Conservation (phyloP, 208 protist genomes). For the Zelonia costaricensis region DNA sequence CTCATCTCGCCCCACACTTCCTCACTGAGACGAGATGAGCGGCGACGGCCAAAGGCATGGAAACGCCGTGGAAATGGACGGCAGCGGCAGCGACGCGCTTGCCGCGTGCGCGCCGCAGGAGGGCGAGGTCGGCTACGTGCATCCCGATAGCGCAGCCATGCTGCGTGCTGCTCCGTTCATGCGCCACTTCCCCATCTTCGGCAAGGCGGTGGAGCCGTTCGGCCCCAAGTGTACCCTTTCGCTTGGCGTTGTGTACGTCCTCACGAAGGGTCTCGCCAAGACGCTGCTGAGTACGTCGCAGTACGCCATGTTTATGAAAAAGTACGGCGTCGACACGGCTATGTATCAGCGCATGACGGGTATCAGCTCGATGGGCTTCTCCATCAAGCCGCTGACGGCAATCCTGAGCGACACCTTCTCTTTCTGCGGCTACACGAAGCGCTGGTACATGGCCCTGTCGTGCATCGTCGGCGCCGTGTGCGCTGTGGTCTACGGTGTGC, state of each 20-base stretch:
- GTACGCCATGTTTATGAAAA: constrained; percentile 43
- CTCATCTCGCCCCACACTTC: no score
- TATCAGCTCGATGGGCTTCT: constrained; percentile 42
- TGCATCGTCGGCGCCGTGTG: constrained; percentile 27
- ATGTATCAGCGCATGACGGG: constrained; percentile 37
- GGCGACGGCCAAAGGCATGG: no score
- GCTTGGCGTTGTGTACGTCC: constrained; percentile 35
- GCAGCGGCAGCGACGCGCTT: neutral
- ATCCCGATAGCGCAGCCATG: constrained; percentile 22
- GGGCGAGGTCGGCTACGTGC: constrained; percentile 13
- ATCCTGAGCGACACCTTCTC: constrained; percentile 40
- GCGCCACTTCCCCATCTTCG: constrained; percentile 25
- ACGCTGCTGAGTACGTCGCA: constrained; percentile 23
- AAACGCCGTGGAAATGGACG: neutral
- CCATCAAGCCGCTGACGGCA: constrained; percentile 43
- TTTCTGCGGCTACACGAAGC: constrained; percentile 49
- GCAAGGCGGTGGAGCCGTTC: constrained; percentile 27
- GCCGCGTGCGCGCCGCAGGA: neutral
- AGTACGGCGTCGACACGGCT: constrained; percentile 13
- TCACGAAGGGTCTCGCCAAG: constrained; percentile 35
- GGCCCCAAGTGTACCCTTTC: constrained; percentile 26
- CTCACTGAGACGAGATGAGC: no score
- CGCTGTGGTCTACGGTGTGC: constrained; percentile 33
- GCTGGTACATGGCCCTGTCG: constrained; percentile 41
- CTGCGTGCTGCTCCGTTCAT: constrained; percentile 23